A percentile compares a stretch with the other conserved stretches of the same genome.
phyloP scores from a whole-genome alignment of 1,139 yeast genomes.

The Pichiaceae sp. region DNA sequence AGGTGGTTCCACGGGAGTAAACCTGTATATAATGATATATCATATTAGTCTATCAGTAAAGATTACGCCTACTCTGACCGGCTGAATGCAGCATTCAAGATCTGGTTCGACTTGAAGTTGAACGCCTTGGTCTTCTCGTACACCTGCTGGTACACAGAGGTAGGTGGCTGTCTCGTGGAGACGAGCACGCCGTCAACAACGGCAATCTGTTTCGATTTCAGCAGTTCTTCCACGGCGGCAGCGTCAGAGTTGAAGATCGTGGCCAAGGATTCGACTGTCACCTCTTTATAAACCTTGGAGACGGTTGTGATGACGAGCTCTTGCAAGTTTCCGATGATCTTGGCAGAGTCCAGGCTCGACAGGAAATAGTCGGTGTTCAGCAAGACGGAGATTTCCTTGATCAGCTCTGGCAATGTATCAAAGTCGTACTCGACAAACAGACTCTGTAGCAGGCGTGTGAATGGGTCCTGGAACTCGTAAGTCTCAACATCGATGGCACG shows the following conservation, averaged over 20 bases:
- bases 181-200: constrained; percentile 22
- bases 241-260: constrained; percentile 8
- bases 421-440: constrained; percentile 50
- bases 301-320: constrained; percentile 16
- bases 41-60: neutral
- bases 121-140: constrained; percentile 54
- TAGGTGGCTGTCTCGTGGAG: constrained; percentile 36
- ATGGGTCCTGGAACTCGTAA: constrained; percentile 55
- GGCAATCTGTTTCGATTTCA: constrained; percentile 6
- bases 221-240: constrained; percentile 4
- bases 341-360: constrained; percentile 22
- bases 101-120: constrained; percentile 47
- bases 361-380: constrained; percentile 49
- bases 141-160: constrained; percentile 45
- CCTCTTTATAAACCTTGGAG: constrained; percentile 16
- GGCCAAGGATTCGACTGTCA: constrained; percentile 13
- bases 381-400: constrained; percentile 36
- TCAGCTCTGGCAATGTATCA: constrained; percentile 38
- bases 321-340: constrained; percentile 15
- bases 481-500: constrained; percentile 49
- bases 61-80: constrained; percentile 1
- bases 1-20: constrained; percentile 22
- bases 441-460: constrained; percentile 45
- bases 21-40: constrained; percentile 2
- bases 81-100: constrained; percentile 30